These are phyloP conservation scores for Penicillium sclerotigenum DNA, from an alignment of 2,329 filamentous ascomycete species.

Conservation along the genomic window DNA sequence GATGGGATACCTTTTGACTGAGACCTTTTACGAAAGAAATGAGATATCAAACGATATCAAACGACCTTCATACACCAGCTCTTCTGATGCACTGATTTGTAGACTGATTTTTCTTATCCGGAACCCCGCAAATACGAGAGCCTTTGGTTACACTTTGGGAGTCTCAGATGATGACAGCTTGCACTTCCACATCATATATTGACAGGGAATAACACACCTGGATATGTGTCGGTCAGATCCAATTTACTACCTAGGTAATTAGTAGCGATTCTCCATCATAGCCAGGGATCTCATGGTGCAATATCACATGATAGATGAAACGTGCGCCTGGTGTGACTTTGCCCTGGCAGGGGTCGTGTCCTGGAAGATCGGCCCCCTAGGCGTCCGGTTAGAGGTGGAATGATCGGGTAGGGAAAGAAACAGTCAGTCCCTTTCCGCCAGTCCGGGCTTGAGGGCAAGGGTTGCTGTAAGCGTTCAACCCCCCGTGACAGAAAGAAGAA, in stretches of 20 bases:
- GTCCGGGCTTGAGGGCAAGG: constrained; percentile 7
- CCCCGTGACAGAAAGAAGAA: neutral
- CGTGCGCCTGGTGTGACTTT: constrained; percentile 25
- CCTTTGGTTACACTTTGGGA: neutral
- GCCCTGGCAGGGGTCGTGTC: constrained; percentile 5
- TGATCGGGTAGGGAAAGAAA: constrained; percentile 2
- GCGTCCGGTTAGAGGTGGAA: constrained; percentile 14
- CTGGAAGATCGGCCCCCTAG: constrained; percentile 17
- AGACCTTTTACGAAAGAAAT: neutral
- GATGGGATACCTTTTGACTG: neutral
- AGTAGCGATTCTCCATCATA: neutral
- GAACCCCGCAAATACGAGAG: neutral
- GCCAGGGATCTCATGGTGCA: constrained; percentile 2
- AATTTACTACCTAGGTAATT: neutral
- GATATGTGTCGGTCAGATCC: neutral
- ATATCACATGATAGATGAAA: constrained; percentile 33
- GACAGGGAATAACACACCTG: neutral
- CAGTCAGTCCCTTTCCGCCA: constrained; percentile 7
- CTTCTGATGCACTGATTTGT: neutral
- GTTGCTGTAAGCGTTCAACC: neutral
- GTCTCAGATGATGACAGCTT: neutral
- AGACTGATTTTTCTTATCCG: neutral
- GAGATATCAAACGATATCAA: neutral
- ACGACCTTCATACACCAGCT: neutral
- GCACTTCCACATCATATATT: neutral